Evolutionary conservation across 495 filamentous ascomycete species (phyloP).

Genomic region (Neurospora pannonica): DNA sequence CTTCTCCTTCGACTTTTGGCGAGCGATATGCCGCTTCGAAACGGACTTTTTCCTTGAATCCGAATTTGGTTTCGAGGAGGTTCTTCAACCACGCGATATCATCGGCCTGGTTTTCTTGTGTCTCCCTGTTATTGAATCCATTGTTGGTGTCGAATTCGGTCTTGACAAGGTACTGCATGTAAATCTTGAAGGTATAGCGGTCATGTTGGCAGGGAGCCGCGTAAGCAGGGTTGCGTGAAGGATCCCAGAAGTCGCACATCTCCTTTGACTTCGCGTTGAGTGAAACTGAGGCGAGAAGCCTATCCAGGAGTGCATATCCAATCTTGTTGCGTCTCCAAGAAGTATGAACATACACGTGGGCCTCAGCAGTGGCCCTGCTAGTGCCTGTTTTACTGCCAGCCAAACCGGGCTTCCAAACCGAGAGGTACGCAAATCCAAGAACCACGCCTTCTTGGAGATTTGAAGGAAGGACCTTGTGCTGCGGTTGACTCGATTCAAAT

Average conservation of each 20-base stretch:
- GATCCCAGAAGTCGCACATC: conserved; percentile 23
- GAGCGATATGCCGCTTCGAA: conserved; percentile 9
- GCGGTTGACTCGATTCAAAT: not conserved
- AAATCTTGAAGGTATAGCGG: conserved; percentile 19
- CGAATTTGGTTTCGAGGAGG: conserved; percentile 16
- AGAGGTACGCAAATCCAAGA: conserved; percentile 28
- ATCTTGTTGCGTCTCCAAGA: conserved; percentile 24
- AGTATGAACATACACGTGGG: conserved; percentile 27
- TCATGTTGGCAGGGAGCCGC: conserved; percentile 2
- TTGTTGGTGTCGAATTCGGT: not conserved
- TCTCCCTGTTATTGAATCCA: conserved; percentile 4
- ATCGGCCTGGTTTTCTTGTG: conserved; percentile 3
- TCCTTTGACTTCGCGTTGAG: conserved; percentile 9
- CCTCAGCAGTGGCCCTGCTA: conserved; percentile 17
- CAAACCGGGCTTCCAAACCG: conserved; percentile 17
- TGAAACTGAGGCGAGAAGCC: conserved; percentile 21
- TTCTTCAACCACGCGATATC: conserved; percentile 21
- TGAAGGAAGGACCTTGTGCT: not conserved
- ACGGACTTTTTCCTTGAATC: conserved; percentile 12
- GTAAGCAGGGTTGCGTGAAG: conserved; percentile 10
- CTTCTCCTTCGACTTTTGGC: not conserved
- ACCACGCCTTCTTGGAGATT: conserved; percentile 9
- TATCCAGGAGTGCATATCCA: conserved; percentile 29
- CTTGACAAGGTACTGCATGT: conserved; percentile 17
- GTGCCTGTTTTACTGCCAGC: conserved; percentile 9